A percentile compares a stretch with the other conserved stretches of the same genome.
phyloP scores from a whole-genome alignment of 1,139 yeast genomes.

The Yueomyces sp. region DNA sequence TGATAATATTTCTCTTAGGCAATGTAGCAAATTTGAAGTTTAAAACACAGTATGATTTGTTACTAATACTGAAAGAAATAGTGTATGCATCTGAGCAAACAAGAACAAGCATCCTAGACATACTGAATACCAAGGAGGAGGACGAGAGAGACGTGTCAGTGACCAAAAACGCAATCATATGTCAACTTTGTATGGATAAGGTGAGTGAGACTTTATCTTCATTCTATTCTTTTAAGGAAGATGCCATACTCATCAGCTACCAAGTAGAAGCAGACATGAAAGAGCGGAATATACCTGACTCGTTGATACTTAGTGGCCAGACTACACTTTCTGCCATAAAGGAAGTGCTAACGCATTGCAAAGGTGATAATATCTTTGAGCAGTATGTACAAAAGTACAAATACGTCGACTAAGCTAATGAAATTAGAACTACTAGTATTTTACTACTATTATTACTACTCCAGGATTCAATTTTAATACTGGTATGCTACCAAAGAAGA shows the following conservation, averaged over 20 bases:
- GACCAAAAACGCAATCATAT: not conserved
- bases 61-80: slow-evolving; percentile 9
- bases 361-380: not conserved
- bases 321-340: not conserved
- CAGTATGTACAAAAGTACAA: not conserved
- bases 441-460: no score
- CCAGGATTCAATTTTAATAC: no score
- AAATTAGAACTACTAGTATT: no score
- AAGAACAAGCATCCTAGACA: slow-evolving; percentile 14
- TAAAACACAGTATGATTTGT: slow-evolving; percentile 12
- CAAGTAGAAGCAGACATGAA: slow-evolving; percentile 7
- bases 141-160: not conserved
- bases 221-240: slow-evolving; percentile 2
- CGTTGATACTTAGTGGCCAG: not conserved
- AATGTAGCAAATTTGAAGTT: slow-evolving; percentile 14
- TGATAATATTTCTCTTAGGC: slow-evolving; percentile 11
- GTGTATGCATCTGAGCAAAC: slow-evolving; percentile 15
- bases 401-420: not conserved
- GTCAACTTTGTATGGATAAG: not conserved
- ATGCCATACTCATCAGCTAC: slow-evolving; percentile 5
- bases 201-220: not conserved
- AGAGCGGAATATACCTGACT: not conserved
- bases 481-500: no score
- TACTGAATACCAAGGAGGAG: not conserved
- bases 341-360: not conserved